A percentile compares a stretch with the other conserved stretches of the same genome.
phyloP scores from a whole-genome alignment of 768 basidiomycete genomes.

The Kwoniella newhampshirensis region DNA sequence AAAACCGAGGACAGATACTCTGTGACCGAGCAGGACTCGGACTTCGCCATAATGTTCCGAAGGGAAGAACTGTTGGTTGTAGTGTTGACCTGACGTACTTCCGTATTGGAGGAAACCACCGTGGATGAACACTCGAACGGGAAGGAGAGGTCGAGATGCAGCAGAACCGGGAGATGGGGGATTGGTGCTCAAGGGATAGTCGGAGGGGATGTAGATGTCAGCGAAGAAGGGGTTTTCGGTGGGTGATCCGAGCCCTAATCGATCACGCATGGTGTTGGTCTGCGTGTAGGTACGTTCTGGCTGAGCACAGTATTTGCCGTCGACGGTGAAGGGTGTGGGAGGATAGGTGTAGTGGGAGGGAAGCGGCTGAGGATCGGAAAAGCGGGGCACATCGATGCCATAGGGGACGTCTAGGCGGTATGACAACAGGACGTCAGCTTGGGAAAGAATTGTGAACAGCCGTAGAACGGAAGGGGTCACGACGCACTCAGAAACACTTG shows the following conservation, averaged over 20 bases:
- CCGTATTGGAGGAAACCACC: conserved; percentile 80
- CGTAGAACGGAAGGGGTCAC: not conserved
- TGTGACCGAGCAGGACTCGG: conserved; percentile 75
- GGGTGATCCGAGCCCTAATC: conserved; percentile 67
- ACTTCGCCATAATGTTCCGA: conserved; percentile 64
- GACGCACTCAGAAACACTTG: conserved; percentile 38
- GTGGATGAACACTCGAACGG: conserved; percentile 74
- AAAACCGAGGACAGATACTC: conserved; percentile 74
- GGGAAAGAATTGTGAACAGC: no score
- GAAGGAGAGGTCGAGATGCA: conserved; percentile 52
- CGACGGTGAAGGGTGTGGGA: conserved; percentile 62
- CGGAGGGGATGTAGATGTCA: conserved; percentile 57
- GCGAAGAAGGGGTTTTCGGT: conserved; percentile 73
- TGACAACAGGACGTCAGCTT: not conserved
- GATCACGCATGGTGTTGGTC: conserved; percentile 60
- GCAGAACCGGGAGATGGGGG: conserved; percentile 9
- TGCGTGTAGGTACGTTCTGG: conserved; percentile 55
- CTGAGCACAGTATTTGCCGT: conserved; percentile 60
- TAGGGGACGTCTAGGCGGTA: conserved; percentile 66
- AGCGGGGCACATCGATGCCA: conserved; percentile 65
- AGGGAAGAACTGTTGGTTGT: conserved; percentile 68
- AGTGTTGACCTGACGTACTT: conserved; percentile 64
- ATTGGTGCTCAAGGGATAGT: conserved; percentile 38
- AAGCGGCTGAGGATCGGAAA: conserved; percentile 64
- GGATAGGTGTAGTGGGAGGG: conserved; percentile 61